A percentile compares a stretch with the other conserved stretches of the same genome.
These are phyloP conservation scores for Hypoxylon sp. DNA, from an alignment of 2,329 filamentous ascomycete genomes.

Conservation along the genomic window DNA sequence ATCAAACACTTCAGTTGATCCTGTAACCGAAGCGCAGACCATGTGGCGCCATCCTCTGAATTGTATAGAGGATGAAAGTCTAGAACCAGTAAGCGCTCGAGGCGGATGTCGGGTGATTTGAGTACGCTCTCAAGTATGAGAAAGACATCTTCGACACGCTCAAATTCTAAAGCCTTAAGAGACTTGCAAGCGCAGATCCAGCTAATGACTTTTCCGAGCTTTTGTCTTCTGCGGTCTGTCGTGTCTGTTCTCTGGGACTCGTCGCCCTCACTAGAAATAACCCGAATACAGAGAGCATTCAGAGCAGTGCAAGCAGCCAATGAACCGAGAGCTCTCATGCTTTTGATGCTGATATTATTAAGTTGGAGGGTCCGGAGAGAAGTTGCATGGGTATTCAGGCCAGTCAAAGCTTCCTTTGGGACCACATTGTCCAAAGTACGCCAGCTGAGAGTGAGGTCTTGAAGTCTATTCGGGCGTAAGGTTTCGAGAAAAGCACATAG, in stretches of 20 bases:
- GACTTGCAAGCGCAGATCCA: constrained; percentile 52
- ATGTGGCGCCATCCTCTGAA: constrained; percentile 37
- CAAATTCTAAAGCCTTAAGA: constrained; percentile 53
- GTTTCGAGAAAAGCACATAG: constrained; percentile 69
- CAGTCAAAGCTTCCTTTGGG: constrained; percentile 66
- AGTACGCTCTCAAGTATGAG: constrained; percentile 48
- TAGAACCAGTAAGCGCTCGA: constrained; percentile 44
- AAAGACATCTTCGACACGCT: constrained; percentile 61
- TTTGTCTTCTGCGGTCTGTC: constrained; percentile 36
- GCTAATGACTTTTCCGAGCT: constrained; percentile 48
- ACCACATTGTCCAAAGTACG: no score
- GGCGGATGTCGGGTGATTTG: constrained; percentile 42
- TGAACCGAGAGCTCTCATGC: constrained; percentile 49
- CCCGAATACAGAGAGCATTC: no score
- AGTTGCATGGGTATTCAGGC: constrained; percentile 59
- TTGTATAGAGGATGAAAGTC: no score
- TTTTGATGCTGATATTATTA: constrained; percentile 47
- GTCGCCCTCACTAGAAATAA: constrained; percentile 51
- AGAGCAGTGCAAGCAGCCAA: constrained; percentile 53
- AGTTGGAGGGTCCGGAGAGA: constrained; percentile 54
- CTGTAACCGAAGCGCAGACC: constrained; percentile 47
- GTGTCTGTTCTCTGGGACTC: constrained; percentile 38
- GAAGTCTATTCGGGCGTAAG: constrained; percentile 68
- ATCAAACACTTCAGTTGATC: constrained; percentile 41
- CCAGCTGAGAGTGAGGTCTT: constrained; percentile 69